phyloP scores from a whole-genome alignment of 805 yeast genomes.

The Wickerhamiella occidentalis region DNA sequence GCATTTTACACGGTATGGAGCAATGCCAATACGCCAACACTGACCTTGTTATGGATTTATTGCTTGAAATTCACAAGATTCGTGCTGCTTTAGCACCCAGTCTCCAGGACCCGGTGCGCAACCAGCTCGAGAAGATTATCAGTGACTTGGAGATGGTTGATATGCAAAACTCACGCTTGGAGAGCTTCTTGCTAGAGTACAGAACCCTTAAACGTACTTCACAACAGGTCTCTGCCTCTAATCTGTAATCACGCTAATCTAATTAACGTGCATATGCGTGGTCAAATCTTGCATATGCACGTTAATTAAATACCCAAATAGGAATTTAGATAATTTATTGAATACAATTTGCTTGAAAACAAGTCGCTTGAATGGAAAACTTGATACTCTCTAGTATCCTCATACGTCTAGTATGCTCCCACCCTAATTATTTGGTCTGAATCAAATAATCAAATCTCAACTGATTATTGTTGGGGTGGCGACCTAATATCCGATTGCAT shows the following conservation, averaged over 20 bases:
- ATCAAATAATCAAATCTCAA: too few species aligned
- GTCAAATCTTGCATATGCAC: not conserved
- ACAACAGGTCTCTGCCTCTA: not conserved
- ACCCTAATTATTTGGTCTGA: too few species aligned
- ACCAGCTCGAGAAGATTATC: not conserved
- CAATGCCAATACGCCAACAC: conserved; percentile 8
- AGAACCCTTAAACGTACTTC: conserved; percentile 1
- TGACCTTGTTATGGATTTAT: conserved; percentile 1
- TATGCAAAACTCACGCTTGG: conserved; percentile 4
- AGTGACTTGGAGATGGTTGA: conserved; percentile 3
- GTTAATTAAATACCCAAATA: not conserved
- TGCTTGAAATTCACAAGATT: not conserved
- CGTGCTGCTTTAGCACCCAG: not conserved
- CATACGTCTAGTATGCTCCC: too few species aligned
- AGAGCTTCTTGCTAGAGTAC: conserved; percentile 1
- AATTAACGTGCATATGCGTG: conserved; percentile 2
- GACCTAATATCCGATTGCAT: too few species aligned
- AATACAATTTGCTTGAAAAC: not conserved
- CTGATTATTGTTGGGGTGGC: too few species aligned
- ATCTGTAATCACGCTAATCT: not conserved
- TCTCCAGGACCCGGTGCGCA: not conserved
- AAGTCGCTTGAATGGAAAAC: too few species aligned
- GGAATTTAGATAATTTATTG: conserved; percentile 1
- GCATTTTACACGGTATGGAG: conserved; percentile 2
- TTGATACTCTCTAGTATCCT: too few species aligned